phyloP scores from a whole-genome alignment of 1,139 yeast genomes.

The Geotrichum citri-aurantii region DNA sequence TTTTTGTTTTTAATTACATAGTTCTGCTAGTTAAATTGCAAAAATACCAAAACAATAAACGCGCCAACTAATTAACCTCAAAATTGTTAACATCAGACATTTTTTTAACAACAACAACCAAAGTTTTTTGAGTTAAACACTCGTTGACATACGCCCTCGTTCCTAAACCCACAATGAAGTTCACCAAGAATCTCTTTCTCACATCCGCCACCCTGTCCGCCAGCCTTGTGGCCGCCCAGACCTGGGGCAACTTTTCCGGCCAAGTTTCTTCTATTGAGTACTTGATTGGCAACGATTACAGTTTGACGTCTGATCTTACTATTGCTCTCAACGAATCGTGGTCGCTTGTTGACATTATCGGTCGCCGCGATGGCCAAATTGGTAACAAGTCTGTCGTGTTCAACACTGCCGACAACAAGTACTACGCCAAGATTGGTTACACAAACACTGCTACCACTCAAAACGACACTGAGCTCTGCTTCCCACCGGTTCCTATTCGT shows the following conservation, averaged over 20 bases:
- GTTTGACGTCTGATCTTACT: conserved; percentile 14
- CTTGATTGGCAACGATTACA: conserved; percentile 14
- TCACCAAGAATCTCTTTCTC: background rate
- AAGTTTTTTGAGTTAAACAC: too few relatives aligned
- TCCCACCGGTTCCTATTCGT: conserved; percentile 17
- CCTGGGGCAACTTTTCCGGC: conserved; percentile 19
- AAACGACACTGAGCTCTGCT: conserved; percentile 12
- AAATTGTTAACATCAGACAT: too few relatives aligned
- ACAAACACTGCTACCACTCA: conserved; percentile 13
- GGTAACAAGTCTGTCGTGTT: conserved; percentile 16
- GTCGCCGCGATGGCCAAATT: conserved; percentile 16
- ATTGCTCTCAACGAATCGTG: conserved; percentile 12
- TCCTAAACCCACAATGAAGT: background rate
- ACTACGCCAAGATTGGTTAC: conserved; percentile 17
- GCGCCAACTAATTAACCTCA: too few relatives aligned
- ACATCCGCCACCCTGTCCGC: background rate
- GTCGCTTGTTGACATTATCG: conserved; percentile 17
- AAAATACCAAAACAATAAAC: too few relatives aligned
- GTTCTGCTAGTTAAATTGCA: too few relatives aligned
- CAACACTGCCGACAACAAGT: conserved; percentile 19
- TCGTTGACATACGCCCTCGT: background rate
- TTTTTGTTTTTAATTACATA: too few relatives aligned
- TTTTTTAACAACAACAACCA: too few relatives aligned
- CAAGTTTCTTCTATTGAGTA: conserved; percentile 13
- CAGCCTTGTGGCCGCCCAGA: conserved; percentile 13